phyloP scores from a whole-genome alignment of 106 monocot genomes.

The Posidonia australis region DNA sequence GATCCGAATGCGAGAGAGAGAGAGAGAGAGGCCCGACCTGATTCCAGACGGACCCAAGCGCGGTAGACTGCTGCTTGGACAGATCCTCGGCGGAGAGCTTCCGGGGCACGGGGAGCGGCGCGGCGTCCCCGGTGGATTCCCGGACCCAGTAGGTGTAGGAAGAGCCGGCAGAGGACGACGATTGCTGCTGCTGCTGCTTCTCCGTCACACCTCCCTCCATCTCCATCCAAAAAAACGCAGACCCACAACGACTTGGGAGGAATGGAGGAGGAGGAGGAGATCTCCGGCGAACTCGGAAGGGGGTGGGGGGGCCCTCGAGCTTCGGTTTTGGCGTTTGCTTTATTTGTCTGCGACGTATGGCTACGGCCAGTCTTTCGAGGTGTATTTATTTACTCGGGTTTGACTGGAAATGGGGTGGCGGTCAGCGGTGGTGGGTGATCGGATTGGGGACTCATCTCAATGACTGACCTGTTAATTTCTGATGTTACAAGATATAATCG shows the following conservation, averaged over 20 bases:
- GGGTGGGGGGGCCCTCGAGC: not conserved
- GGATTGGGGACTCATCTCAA: too few species aligned
- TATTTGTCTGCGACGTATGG: too few species aligned
- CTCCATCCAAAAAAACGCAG: not conserved
- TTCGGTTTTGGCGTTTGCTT: too few species aligned
- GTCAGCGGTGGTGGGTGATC: too few species aligned
- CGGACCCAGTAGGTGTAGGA: slow-evolving; percentile 91
- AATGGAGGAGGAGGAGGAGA: not conserved
- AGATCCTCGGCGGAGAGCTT: slow-evolving; percentile 66
- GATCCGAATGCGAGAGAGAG: too few species aligned
- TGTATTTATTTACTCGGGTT: too few species aligned
- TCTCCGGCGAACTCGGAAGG: not conserved
- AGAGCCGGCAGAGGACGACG: slow-evolving; percentile 14
- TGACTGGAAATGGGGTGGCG: too few species aligned
- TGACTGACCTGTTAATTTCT: too few species aligned
- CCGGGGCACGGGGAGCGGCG: slow-evolving; percentile 68
- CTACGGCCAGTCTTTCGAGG: too few species aligned
- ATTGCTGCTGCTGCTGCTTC: slow-evolving; percentile 13
- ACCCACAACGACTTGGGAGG: not conserved
- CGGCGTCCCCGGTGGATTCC: slow-evolving; percentile 53
- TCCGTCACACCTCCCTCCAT: slow-evolving; percentile 27
- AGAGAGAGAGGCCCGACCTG: slow-evolving; percentile 30
- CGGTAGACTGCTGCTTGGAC: slow-evolving; percentile 15
- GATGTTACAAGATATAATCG: too few species aligned
- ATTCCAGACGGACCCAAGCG: slow-evolving; percentile 93